A percentile compares a stretch with the other conserved stretches of the same genome.
Evolutionary conservation across 2,329 filamentous ascomycete species (phyloP).

Genomic region (Fusarium sp.): DNA sequence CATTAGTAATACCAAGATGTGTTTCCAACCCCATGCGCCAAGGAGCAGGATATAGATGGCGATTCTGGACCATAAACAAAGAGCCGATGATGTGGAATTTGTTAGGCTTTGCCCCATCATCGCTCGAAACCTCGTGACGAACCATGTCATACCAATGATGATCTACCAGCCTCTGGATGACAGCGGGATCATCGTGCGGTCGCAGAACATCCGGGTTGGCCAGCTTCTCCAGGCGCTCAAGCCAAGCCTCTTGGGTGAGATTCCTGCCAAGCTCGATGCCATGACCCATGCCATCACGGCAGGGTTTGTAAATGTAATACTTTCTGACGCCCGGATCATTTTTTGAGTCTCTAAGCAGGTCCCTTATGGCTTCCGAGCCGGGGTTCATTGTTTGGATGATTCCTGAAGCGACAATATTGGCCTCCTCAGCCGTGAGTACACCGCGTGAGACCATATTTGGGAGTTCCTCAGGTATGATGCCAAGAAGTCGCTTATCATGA

Average conservation of each 20-base stretch:
- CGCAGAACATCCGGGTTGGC: slow-evolving; percentile 5
- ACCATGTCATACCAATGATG: slow-evolving; percentile 33
- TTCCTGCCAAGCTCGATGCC: slow-evolving; percentile 27
- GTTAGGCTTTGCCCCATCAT: slow-evolving; percentile 18
- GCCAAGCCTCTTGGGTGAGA: slow-evolving; percentile 20
- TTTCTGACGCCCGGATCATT: not conserved
- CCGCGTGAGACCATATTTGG: slow-evolving; percentile 17
- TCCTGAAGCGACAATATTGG: slow-evolving; percentile 4
- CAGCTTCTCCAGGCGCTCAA: slow-evolving; percentile 9
- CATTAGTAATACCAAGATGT: slow-evolving; percentile 22
- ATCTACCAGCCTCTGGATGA: slow-evolving; percentile 30
- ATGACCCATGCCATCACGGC: slow-evolving; percentile 25
- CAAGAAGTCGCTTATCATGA: slow-evolving; percentile 30
- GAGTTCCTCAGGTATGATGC: slow-evolving; percentile 32
- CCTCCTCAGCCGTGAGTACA: slow-evolving; percentile 23
- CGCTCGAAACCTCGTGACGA: slow-evolving; percentile 23
- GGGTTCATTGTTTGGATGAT: slow-evolving; percentile 23
- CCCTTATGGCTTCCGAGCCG: not conserved
- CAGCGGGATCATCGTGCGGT: slow-evolving; percentile 26
- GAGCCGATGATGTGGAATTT: slow-evolving; percentile 35
- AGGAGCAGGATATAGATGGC: not conserved
- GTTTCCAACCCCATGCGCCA: slow-evolving; percentile 35
- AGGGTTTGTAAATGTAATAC: slow-evolving; percentile 27
- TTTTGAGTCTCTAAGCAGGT: slow-evolving; percentile 2
- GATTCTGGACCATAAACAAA: slow-evolving; percentile 31